Percentiles rank a stretch among this genome's conserved stretches.
Conservation (phyloP, 2,329 filamentous ascomycete genomes). For the Volutella citrinella region DNA sequence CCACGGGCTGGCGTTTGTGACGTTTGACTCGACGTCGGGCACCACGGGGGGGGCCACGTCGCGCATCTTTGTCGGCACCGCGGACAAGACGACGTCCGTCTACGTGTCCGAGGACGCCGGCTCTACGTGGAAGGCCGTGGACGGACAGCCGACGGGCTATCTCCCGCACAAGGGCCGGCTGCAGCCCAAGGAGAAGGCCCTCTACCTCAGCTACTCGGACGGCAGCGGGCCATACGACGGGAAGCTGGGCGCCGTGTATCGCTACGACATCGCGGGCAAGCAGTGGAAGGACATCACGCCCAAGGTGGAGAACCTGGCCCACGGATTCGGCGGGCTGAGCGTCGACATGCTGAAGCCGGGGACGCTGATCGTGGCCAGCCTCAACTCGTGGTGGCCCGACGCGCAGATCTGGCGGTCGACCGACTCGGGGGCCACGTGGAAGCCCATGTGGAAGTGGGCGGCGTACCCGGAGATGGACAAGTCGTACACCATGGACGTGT, state of each 20-base stretch:
- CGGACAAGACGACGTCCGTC: slow-evolving; percentile 51
- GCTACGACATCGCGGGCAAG: slow-evolving; percentile 47
- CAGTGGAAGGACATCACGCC: slow-evolving; percentile 58
- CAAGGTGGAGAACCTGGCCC: slow-evolving; percentile 45
- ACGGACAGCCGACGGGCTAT: slow-evolving; percentile 46
- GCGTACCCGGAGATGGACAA: slow-evolving; percentile 42
- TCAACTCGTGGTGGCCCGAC: slow-evolving; percentile 61
- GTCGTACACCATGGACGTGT: slow-evolving; percentile 44
- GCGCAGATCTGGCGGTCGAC: slow-evolving; percentile 54
- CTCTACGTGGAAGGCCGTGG: slow-evolving; percentile 48
- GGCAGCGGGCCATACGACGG: slow-evolving; percentile 58
- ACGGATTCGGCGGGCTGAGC: slow-evolving; percentile 54
- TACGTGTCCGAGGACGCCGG: slow-evolving; percentile 54
- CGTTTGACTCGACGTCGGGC: slow-evolving; percentile 52
- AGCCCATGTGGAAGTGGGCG: slow-evolving; percentile 50
- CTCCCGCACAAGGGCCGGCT: slow-evolving; percentile 54
- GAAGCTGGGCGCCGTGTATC: slow-evolving; percentile 48
- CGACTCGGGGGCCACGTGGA: slow-evolving; percentile 54
- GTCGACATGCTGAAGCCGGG: slow-evolving; percentile 53
- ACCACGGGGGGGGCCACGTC: slow-evolving; percentile 46
- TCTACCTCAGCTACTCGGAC: slow-evolving; percentile 55
- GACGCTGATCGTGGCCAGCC: slow-evolving; percentile 52
- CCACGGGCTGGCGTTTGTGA: slow-evolving; percentile 50
- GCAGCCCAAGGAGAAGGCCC: slow-evolving; percentile 46
- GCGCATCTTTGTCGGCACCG: slow-evolving; percentile 54